A percentile compares a stretch with the other conserved stretches of the same genome.
Evolutionary conservation across 305 asterid species (phyloP).

Genomic region (Solanum hybrid): DNA sequence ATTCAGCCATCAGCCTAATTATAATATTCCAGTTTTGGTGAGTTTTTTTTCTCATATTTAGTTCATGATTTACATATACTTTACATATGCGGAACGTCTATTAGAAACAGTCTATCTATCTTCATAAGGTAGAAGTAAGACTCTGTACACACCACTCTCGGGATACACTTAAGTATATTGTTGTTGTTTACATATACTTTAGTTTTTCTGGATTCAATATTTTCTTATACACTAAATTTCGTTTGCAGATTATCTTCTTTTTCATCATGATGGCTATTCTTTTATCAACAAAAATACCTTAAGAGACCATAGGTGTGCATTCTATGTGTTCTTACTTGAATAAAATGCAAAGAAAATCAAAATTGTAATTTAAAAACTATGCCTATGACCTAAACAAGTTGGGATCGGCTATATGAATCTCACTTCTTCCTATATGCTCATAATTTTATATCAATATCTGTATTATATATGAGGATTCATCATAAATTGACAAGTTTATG

Average conservation of each 20-base stretch:
- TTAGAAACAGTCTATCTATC: neutral
- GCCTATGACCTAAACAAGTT: fast-evolving
- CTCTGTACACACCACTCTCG: fast-evolving
- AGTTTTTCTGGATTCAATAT: neutral
- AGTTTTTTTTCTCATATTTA: neutral
- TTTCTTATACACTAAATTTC: neutral
- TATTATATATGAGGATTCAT: neutral
- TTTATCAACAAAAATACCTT: neutral
- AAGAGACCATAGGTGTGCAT: neutral
- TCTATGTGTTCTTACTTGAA: neutral
- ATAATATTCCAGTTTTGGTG: slow-evolving; percentile 15
- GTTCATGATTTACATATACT: neutral
- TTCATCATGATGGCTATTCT: slow-evolving; percentile 44
- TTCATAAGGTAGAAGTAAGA: neutral
- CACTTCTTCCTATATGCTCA: neutral
- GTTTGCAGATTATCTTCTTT: slow-evolving; percentile 44
- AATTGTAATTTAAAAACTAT: neutral
- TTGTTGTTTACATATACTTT: neutral
- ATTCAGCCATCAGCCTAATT: slow-evolving; percentile 13
- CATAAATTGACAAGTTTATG: neutral
- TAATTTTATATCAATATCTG: neutral
- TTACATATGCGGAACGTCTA: neutral
- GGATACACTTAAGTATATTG: neutral
- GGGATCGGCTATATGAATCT: neutral
- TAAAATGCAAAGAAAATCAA: neutral